A percentile compares a stretch with the other conserved stretches of the same genome.
Conservation (phyloP, 1,139 yeast species). For the Saccharomyces hybrid region DNA sequence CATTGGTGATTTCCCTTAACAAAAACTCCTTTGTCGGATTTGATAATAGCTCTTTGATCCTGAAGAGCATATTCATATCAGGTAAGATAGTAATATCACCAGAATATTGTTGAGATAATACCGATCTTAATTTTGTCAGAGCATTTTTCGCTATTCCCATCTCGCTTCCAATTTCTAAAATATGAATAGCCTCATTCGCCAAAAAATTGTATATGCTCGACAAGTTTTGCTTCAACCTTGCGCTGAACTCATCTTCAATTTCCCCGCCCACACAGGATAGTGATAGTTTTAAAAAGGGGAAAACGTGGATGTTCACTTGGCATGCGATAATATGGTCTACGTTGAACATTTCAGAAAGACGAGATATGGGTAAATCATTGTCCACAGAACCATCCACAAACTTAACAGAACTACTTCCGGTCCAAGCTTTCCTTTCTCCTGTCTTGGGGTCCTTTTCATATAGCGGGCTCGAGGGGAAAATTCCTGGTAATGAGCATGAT, state of each 20-base stretch:
- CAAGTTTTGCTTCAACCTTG: conserved; percentile 46
- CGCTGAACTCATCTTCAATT: conserved; percentile 53
- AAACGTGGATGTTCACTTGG: conserved; percentile 94
- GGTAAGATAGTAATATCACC: conserved; percentile 94
- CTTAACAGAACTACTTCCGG: conserved; percentile 61
- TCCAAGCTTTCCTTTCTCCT: conserved; percentile 55
- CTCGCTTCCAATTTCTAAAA: conserved; percentile 63
- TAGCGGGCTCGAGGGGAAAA: conserved; percentile 78
- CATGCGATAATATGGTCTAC: conserved; percentile 96
- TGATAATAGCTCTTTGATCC: conserved; percentile 55
- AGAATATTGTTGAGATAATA: conserved; percentile 77
- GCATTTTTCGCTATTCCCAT: conserved; percentile 69
- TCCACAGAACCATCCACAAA: conserved; percentile 96
- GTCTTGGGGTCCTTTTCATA: conserved; percentile 77
- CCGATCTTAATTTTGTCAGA: conserved; percentile 64
- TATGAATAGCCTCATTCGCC: conserved; percentile 71
- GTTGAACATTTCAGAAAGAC: conserved; percentile 91
- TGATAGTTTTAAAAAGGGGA: conserved; percentile 69
- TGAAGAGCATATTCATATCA: conserved; percentile 48
- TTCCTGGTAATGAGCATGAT: conserved; percentile 87
- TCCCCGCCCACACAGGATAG: conserved; percentile 63
- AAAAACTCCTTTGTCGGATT: conserved; percentile 79
- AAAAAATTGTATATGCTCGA: conserved; percentile 54
- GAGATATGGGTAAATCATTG: conserved; percentile 81
- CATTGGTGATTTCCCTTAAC: conserved; percentile 64